Evolutionary conservation across 106 monocot genomes (phyloP).

Genomic region (Apostasia ramifera): DNA sequence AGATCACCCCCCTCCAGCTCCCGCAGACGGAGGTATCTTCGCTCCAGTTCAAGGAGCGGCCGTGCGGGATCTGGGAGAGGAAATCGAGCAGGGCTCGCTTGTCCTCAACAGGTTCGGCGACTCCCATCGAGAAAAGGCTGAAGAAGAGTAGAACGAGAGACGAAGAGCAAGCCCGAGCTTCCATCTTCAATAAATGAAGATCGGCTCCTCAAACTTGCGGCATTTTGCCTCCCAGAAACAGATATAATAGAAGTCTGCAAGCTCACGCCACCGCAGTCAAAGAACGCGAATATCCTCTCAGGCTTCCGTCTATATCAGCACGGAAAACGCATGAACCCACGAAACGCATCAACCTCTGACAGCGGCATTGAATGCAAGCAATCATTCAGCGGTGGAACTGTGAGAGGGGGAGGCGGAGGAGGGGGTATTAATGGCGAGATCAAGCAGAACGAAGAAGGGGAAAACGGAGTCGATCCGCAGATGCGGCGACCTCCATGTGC

Average conservation of each 20-base stretch:
- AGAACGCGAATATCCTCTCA: not conserved
- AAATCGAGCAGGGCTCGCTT: conserved; percentile 72
- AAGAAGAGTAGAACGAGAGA: not conserved
- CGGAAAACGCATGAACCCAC: not conserved
- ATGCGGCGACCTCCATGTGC: conserved; percentile 1
- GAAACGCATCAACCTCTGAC: not conserved
- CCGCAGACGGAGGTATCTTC: conserved; percentile 27
- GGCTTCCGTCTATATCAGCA: too few relatives aligned
- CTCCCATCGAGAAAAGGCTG: not conserved
- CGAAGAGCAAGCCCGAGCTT: not conserved
- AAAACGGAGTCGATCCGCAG: not conserved
- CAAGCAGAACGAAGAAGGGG: not conserved
- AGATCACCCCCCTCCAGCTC: conserved; percentile 64
- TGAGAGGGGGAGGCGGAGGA: not conserved
- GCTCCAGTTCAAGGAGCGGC: conserved; percentile 63
- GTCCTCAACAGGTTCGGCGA: conserved; percentile 44
- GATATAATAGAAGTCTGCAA: conserved; percentile 1
- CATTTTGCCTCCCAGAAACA: not conserved
- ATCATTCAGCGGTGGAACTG: not conserved
- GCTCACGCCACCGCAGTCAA: not conserved
- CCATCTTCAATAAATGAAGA: not conserved
- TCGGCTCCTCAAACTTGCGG: not conserved
- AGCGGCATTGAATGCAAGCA: conserved; percentile 2
- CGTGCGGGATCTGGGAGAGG: conserved; percentile 17
- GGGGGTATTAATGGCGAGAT: not conserved